phyloP scores from a whole-genome alignment of 306 rosid genomes.

The Trichosanthes cucumerina region DNA sequence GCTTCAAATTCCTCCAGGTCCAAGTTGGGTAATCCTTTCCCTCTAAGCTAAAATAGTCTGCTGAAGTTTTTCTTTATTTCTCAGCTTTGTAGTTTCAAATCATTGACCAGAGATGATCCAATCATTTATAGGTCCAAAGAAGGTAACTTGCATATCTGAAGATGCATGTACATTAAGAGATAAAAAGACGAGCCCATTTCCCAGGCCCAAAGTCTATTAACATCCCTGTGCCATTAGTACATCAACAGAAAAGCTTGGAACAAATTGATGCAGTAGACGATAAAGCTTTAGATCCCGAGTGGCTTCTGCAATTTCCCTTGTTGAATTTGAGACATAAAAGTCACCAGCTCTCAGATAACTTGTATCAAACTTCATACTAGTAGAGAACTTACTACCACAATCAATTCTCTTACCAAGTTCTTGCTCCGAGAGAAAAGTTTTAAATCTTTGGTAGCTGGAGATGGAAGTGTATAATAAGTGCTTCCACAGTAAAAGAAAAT shows the following conservation, averaged over 20 bases:
- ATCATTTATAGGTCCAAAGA: background rate
- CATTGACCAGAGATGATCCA: slow-evolving; percentile 51
- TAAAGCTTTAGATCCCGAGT: slow-evolving; percentile 18
- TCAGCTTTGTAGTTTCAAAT: slow-evolving; percentile 61
- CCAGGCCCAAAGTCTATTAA: background rate
- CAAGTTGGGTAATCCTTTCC: slow-evolving; percentile 76
- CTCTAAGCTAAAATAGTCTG: slow-evolving; percentile 74
- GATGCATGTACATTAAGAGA: background rate
- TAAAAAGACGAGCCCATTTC: background rate
- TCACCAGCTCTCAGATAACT: slow-evolving; percentile 72
- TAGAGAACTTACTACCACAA: slow-evolving; percentile 51
- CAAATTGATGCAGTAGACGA: slow-evolving; percentile 49
- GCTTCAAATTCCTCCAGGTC: slow-evolving; percentile 82
- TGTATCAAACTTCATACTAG: slow-evolving; percentile 67
- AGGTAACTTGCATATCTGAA: background rate
- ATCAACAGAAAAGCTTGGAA: background rate
- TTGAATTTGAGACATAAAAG: slow-evolving; percentile 53
- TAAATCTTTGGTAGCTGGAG: slow-evolving; percentile 37
- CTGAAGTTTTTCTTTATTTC: slow-evolving; percentile 69
- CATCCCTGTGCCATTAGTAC: background rate
- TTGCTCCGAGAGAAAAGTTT: slow-evolving; percentile 55
- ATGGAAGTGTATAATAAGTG: slow-evolving; percentile 40
- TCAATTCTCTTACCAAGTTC: slow-evolving; percentile 39
- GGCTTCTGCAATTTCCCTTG: slow-evolving; percentile 34
- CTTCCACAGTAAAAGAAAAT: no score